Conservation (phyloP, 2,329 filamentous ascomycete species). For the Chrysoporthe deuterocubensis region DNA sequence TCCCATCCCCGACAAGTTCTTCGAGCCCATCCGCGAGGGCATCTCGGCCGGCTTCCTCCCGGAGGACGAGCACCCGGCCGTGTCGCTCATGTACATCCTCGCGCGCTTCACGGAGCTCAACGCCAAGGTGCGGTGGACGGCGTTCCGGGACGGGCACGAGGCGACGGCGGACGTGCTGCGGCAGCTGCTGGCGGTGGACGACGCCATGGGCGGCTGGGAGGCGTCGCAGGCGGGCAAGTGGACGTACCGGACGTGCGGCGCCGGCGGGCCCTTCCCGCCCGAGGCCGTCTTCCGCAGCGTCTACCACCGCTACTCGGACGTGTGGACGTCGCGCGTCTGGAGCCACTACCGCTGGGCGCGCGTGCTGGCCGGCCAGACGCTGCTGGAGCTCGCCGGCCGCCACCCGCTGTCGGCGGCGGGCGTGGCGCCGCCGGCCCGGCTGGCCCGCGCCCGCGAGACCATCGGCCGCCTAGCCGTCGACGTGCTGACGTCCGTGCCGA, state of each 20-base stretch:
- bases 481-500: conserved; percentile 50
- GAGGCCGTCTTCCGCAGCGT: conserved; percentile 53
- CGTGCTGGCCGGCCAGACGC: conserved; percentile 56
- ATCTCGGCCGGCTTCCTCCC: conserved; percentile 33
- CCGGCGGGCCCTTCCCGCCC: conserved; percentile 40
- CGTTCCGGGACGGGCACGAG: conserved; percentile 43
- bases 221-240: conserved; percentile 40
- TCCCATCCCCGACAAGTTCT: conserved; percentile 46
- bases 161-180: conserved; percentile 42
- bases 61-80: conserved; percentile 43
- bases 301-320: conserved; percentile 59
- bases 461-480: conserved; percentile 48
- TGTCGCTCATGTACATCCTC: conserved; percentile 47
- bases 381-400: conserved; percentile 46
- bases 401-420: conserved; percentile 44
- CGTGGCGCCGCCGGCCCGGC: conserved; percentile 38
- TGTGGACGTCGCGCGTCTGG: conserved; percentile 60
- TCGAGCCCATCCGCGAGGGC: conserved; percentile 43
- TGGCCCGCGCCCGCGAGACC: conserved; percentile 38
- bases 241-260: conserved; percentile 42
- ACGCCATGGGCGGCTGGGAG: conserved; percentile 46
- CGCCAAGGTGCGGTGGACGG: conserved; percentile 39
- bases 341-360: conserved; percentile 63
- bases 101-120: conserved; percentile 47
- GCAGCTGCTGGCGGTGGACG: conserved; percentile 46